Evolutionary conservation across 352 stramenopile genomes (phyloP), one percentile per base, ranked within the genome.

Genomic region (Globisporangium lucens): DNA sequence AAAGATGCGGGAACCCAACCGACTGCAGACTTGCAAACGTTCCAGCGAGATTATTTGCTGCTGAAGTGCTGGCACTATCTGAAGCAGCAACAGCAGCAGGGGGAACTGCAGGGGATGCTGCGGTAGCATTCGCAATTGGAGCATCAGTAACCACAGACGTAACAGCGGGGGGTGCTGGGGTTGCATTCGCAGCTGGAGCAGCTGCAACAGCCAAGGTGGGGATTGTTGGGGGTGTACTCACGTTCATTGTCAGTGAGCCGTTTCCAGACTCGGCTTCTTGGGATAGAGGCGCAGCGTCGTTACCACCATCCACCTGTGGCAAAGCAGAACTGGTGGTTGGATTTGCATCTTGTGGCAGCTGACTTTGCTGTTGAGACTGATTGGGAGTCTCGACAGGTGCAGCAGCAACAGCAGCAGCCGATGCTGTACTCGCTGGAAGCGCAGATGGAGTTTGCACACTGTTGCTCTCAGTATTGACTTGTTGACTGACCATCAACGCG

Each of bases 1-100:
- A 87, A 43, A 80, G 76, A 29, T 80, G 78, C 13, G 78, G 74
- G 35, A 90, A 81, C 0, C 67, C 68, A 43, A 79, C 36, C 7
- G 66, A 73, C 41, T 83, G 75, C 59, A 85, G 76, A 22, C 63
- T 58, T 29, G 72, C 69, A 66, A 79, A 61, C 22, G 73, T 69
- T 56, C 70, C 67, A 27, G 56, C 61, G 22, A 64, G 43, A 51
- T 20, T 55, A 33, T 49, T 46, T 49, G 61, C 36, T 62, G 61
- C 33, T 60, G 67, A 56, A 5, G 33, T 49, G 12, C 33, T 12
- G 22, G 43, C 17, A n/a, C 43, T 51, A 8, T 5, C 24, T 46
- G 56, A 22, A 51, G 46, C 13, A 52, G 33, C 6, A 29, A 15
- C 17, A 69, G 20, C 30, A 61, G 33, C 13, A n/a, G 35, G 35